Evolutionary conservation across 2,329 filamentous ascomycete genomes (phyloP), one percentile per base, ranked within the genome.

Genomic region (Trichoderma hamatum): DNA sequence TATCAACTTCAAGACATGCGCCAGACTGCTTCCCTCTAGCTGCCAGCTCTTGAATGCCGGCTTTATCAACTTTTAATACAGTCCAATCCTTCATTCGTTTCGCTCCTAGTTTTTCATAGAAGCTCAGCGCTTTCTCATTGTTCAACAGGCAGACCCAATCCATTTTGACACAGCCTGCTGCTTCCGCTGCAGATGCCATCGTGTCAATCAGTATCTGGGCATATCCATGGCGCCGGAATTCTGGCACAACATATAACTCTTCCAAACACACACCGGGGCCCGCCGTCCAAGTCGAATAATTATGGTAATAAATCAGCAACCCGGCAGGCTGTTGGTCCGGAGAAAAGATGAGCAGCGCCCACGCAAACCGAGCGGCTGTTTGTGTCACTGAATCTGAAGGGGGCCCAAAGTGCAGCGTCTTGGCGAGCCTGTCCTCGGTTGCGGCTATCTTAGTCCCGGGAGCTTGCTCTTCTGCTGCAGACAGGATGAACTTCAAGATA

Each of bases 131-230:
- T n/a, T 24, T 54, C n/a, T 55, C 21, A 16, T 55, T 64, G 24
- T 64, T 16, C 24, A 21, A 54, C 6, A 64, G 49, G 24, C 61
- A 64, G 1, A 64, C 32, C 61, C 61, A 64, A 19, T 64, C 49
- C 61, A 55, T 64, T 39, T 55, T 64, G 0, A 43, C 24, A 55
- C 61, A 64, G 0, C 61, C 61, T 39, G 61, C 61, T 28, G 61
- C 49, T 64, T 64, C 32, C 21, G 61, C 61, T 16, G 32, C 61
- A 39, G 49, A 64, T 6, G 61, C 61, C 61, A 64, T 54, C 10
- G 32, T 28, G 9, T 55, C 49, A 30, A 64, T 54, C 6, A 64
- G 49, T 19, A 64, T 64, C 24, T 19, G 61, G 3, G 49, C 61
- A 55, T 64, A 64, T 14, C 61, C 61, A 16, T 21, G 49, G n/a